phyloP scores from a whole-genome alignment of 768 basidiomycete species.

The Gymnopilus junonius region DNA sequence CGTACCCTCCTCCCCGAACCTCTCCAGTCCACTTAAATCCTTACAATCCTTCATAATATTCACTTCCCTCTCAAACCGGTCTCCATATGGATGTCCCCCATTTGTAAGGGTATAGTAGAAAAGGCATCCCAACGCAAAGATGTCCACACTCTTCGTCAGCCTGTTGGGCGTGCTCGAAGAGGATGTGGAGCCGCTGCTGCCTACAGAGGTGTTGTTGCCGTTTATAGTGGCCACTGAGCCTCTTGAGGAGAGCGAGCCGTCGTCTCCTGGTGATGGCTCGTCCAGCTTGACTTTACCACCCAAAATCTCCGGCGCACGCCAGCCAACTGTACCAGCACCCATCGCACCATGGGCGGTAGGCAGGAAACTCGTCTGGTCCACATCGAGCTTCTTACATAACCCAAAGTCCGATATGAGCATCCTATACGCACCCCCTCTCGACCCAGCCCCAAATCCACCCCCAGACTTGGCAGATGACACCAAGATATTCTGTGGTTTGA shows the following conservation, averaged over 20 bases:
- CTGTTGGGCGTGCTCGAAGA: slow-evolving; percentile 57
- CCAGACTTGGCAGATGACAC: slow-evolving; percentile 68
- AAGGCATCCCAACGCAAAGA: slow-evolving; percentile 94
- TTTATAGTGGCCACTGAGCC: slow-evolving; percentile 63
- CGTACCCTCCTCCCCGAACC: slow-evolving; percentile 91
- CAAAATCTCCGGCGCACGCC: slow-evolving; percentile 97
- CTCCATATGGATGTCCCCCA: slow-evolving; percentile 94
- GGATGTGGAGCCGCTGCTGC: slow-evolving; percentile 30
- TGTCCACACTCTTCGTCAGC: slow-evolving; percentile 94
- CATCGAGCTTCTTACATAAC: slow-evolving; percentile 91
- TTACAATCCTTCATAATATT: slow-evolving; percentile 90
- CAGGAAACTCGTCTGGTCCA: slow-evolving; percentile 95
- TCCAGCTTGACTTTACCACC: slow-evolving; percentile 93
- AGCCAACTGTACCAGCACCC: slow-evolving; percentile 93
- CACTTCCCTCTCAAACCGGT: slow-evolving; percentile 89
- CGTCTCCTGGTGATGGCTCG: slow-evolving; percentile 64
- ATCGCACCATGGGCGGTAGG: slow-evolving; percentile 90
- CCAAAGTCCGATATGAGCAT: slow-evolving; percentile 99
- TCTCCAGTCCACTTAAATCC: slow-evolving; percentile 68
- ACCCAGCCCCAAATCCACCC: slow-evolving; percentile 28
- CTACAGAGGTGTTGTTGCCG: slow-evolving; percentile 28
- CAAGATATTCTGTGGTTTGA: slow-evolving; percentile 98
- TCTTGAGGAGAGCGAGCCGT: slow-evolving; percentile 58
- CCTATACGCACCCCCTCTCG: slow-evolving; percentile 50
- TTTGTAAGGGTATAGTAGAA: slow-evolving; percentile 92